Percentiles rank a stretch among this genome's conserved stretches.
These are phyloP conservation scores for Zizania palustris DNA, from an alignment of 202 grass and related monocot genomes.

Conservation along the genomic window DNA sequence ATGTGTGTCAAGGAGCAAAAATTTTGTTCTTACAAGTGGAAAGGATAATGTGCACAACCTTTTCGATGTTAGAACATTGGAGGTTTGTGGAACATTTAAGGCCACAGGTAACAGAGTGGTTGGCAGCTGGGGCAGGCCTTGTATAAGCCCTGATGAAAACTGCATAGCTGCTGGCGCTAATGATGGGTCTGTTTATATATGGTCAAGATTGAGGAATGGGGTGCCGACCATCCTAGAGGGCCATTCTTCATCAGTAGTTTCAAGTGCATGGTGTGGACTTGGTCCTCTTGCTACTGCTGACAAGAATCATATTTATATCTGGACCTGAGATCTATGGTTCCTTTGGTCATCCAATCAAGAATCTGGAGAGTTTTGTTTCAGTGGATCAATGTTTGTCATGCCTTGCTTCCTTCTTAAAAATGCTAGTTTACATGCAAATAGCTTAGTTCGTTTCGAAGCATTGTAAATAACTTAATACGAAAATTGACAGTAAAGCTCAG, in stretches of 20 bases:
- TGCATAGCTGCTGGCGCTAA: constrained; percentile 70
- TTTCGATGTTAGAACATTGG: constrained; percentile 88
- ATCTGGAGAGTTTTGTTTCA: constrained; percentile 28
- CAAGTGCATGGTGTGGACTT: constrained; percentile 75
- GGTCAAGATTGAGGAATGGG: constrained; percentile 65
- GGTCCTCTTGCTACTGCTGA: constrained; percentile 75
- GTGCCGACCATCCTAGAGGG: constrained; percentile 65
- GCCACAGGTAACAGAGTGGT: constrained; percentile 57
- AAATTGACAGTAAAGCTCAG: constrained; percentile 4
- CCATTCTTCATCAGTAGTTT: constrained; percentile 61
- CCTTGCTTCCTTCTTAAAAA: neutral
- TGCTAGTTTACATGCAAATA: constrained; percentile 40
- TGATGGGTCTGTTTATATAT: constrained; percentile 83
- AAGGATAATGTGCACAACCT: constrained; percentile 84
- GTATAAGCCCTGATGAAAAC: constrained; percentile 87
- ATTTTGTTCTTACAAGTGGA: constrained; percentile 84
- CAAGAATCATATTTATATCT: constrained; percentile 91
- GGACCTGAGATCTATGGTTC: constrained; percentile 55
- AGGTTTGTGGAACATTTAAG: constrained; percentile 83
- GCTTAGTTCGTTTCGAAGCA: neutral
- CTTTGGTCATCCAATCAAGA: constrained; percentile 15
- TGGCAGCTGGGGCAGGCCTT: constrained; percentile 70
- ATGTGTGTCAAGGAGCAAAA: constrained; percentile 69
- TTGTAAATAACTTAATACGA: constrained; percentile 42
- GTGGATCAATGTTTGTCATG: constrained; percentile 27